Evolutionary conservation across 345 rosid species (phyloP).

Genomic region (Eucalyptus leucophloia): DNA sequence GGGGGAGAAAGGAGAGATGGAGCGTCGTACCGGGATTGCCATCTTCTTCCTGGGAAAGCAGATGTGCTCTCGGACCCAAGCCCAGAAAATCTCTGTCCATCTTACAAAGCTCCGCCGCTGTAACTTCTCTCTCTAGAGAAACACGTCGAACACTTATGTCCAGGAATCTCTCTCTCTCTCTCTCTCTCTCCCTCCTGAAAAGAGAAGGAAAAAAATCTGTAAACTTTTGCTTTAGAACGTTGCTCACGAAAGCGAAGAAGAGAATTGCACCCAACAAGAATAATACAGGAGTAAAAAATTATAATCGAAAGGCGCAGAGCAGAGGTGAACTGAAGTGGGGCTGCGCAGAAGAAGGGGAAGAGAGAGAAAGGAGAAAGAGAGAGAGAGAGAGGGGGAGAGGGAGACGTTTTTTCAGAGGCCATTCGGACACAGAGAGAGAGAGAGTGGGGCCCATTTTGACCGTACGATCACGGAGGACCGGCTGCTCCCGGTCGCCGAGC

Average conservation of each 20-base stretch:
- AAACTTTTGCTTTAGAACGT: not conserved
- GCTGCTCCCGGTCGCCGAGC: not conserved
- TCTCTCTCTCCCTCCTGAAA: not conserved
- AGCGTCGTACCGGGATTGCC: not conserved
- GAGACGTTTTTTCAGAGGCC: not conserved
- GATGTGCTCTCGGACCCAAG: not conserved
- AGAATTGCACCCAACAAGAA: not conserved
- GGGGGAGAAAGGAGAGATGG: not conserved
- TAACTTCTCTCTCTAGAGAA: not conserved
- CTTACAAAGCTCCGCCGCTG: not conserved
- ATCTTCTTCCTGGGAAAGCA: not conserved
- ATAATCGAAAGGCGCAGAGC: not conserved
- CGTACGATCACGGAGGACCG: not conserved
- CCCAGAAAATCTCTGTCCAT: not conserved
- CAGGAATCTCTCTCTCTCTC: not conserved
- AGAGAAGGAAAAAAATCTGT: not conserved
- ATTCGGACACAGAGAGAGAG: not conserved
- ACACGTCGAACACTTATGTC: not conserved
- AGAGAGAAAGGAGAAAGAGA: not conserved
- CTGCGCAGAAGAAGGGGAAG: not conserved
- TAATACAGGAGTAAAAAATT: not conserved
- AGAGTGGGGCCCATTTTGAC: not conserved
- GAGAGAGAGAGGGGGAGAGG: not conserved
- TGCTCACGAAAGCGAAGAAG: not conserved
- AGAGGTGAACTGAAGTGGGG: not conserved